Evolutionary conservation across 2,329 filamentous ascomycete species (phyloP), one percentile per base, ranked within the genome.

Genomic region (Orbilia blumenaviensis): DNA sequence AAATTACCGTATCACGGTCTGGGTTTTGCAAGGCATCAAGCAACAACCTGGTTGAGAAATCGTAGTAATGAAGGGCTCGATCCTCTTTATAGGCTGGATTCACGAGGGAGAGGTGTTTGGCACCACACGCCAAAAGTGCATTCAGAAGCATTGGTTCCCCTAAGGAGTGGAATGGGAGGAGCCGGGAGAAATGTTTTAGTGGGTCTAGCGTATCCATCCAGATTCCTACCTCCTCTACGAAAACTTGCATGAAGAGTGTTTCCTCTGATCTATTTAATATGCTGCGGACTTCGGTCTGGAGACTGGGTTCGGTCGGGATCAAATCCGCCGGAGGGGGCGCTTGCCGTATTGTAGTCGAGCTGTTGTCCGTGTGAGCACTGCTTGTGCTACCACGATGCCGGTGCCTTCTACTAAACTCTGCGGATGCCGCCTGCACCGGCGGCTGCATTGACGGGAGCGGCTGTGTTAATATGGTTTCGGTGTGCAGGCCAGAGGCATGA

Each of bases 171-270:
- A 93, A 93, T 0, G 94, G 93, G n/a, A 97, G 85, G 16, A 92
- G 85, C 54, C 91, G 88, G 23, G 92, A 92, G 82, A 97, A 97
- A 84, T 96, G 92, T 83, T 94, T 94, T 78, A 90, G 87, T 34
- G 89, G 87, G 83, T 96, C 92, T 85, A 97, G 89, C 44, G 90
- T 92, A 83, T 97, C 94, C 92, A 98, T 96, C 93, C 94, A 97
- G 2, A 93, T 83, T 0, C 91, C 93, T 1, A 98, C 92, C 78
- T 97, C 91, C 80, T 96, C 91, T 5, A 96, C 90, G 81, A 96
- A 98, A 0, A 93, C 90, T 82, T 96, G 92, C 90, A 97, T 92
- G 81, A 93, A 93, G n/a, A 90, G 84, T 0, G 95, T 87, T 81
- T 97, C 93, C 71, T 96, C 92, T 8, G 89, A 87, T 2, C 88